These are phyloP conservation scores for Xylaria intraflava DNA, from an alignment of 495 filamentous ascomycete genomes.

Conservation along the genomic window DNA sequence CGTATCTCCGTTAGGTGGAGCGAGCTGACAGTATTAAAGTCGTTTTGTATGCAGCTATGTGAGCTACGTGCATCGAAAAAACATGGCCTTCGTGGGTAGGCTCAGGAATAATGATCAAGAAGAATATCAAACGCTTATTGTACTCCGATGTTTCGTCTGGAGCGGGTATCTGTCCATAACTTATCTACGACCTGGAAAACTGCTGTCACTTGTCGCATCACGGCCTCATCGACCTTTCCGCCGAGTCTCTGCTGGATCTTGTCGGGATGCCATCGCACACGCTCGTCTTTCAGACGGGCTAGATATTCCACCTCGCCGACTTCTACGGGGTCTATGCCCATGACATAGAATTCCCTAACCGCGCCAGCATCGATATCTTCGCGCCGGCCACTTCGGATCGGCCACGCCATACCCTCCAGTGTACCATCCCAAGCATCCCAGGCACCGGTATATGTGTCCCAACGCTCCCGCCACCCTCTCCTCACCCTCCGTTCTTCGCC, in stretches of 20 bases:
- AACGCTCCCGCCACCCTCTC: conserved; percentile 39
- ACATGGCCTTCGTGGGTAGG: background rate
- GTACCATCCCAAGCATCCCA: conserved; percentile 52
- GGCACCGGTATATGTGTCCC: conserved; percentile 55
- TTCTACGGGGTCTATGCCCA: conserved; percentile 35
- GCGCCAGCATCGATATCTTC: conserved; percentile 22
- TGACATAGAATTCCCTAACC: conserved; percentile 38
- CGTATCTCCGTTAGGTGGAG: no score
- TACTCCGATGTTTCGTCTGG: conserved; percentile 20
- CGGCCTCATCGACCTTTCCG: conserved; percentile 54
- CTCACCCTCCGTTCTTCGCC: conserved; percentile 36
- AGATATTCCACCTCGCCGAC: conserved; percentile 53
- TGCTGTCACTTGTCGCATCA: conserved; percentile 71
- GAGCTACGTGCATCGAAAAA: background rate
- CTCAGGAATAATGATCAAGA: background rate
- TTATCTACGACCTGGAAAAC: conserved; percentile 88
- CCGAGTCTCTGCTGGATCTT: conserved; percentile 92
- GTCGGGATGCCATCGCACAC: conserved; percentile 95
- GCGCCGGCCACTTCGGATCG: conserved; percentile 55
- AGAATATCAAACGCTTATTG: conserved; percentile 10
- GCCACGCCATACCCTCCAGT: conserved; percentile 63
- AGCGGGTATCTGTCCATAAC: conserved; percentile 61
- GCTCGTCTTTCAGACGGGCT: conserved; percentile 69
- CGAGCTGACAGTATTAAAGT: no score
- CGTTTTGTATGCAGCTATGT: no score